Percentiles rank a stretch among this genome's conserved stretches.
Conservation (phyloP, 2,329 filamentous ascomycete species). For the Cercospora berteroae region DNA sequence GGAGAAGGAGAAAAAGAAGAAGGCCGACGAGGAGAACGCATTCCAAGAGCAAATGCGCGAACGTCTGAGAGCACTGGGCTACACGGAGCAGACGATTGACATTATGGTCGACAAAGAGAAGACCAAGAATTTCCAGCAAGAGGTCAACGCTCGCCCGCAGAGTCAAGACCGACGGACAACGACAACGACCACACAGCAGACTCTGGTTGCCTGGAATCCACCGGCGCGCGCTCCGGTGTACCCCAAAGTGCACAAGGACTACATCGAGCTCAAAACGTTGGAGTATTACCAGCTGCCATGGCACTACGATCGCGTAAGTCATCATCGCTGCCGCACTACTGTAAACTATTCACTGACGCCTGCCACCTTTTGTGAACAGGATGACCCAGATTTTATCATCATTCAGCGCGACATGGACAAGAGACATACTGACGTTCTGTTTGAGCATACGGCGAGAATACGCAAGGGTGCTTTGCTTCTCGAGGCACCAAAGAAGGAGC, state of each 20-base stretch:
- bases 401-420: conserved; percentile 51
- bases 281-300: conserved; percentile 50
- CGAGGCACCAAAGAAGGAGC: conserved; percentile 41
- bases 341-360: conserved; percentile 17
- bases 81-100: conserved; percentile 50
- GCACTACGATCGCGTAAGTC: conserved; percentile 49
- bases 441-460: conserved; percentile 51
- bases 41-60: conserved; percentile 49
- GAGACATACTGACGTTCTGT: conserved; percentile 50
- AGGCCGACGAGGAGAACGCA: conserved; percentile 38
- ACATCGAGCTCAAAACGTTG: conserved; percentile 48
- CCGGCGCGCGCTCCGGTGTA: conserved; percentile 41
- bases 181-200: conserved; percentile 6
- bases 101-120: conserved; percentile 50
- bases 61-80: conserved; percentile 46
- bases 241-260: conserved; percentile 48
- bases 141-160: conserved; percentile 21
- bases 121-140: conserved; percentile 37
- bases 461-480: conserved; percentile 44
- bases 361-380: conserved; percentile 28
- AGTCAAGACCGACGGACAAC: conserved; percentile 15
- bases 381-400: conserved; percentile 50
- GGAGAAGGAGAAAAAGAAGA: conserved; percentile 35
- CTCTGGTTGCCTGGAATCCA: conserved; percentile 13
- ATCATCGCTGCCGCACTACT: not conserved